Percentiles rank a stretch among this genome's conserved stretches.
Evolutionary conservation across 1,284 basidiomycete genomes (phyloP).

Genomic region (Sporisorium sorghi): DNA sequence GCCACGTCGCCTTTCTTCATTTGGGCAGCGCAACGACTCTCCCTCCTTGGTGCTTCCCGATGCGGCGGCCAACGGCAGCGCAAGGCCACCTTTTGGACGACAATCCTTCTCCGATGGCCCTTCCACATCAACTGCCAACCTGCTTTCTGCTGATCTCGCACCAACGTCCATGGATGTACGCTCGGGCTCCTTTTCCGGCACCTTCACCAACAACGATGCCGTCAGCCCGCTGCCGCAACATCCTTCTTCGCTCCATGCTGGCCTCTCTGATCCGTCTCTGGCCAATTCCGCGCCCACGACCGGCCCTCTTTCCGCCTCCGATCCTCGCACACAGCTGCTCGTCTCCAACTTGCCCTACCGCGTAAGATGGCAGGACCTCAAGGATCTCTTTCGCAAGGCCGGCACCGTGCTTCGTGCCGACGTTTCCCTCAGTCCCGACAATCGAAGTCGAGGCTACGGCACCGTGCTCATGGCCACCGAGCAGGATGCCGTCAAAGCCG

Average conservation of each 20-base stretch:
- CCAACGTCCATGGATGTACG: constrained; percentile 20
- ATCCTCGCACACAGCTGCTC: constrained; percentile 81
- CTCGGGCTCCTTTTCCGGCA: constrained; percentile 34
- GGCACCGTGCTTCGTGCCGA: constrained; percentile 70
- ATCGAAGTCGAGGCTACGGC: constrained; percentile 63
- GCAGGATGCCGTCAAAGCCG: constrained; percentile 69
- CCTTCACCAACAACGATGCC: constrained; percentile 3
- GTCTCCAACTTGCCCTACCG: constrained; percentile 69
- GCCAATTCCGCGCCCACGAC: constrained; percentile 34
- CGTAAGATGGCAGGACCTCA: constrained; percentile 70
- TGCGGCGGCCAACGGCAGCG: background rate
- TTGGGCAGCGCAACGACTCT: too few relatives aligned
- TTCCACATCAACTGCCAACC: constrained; percentile 11
- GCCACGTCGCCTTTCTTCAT: too few relatives aligned
- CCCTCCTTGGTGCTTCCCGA: constrained; percentile 11
- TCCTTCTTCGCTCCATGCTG: background rate
- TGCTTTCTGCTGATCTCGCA: constrained; percentile 15
- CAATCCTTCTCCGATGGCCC: constrained; percentile 53
- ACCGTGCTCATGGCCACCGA: constrained; percentile 67
- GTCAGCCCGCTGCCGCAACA: constrained; percentile 9
- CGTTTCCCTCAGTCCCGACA: constrained; percentile 68
- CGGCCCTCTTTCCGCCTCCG: constrained; percentile 69
- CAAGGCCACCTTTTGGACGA: constrained; percentile 45
- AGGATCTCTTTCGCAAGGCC: constrained; percentile 70
- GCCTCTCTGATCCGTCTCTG: constrained; percentile 1